Evolutionary conservation across 345 rosid genomes (phyloP), one percentile per base, ranked within the genome.

Genomic region (Syzygium aromaticum): DNA sequence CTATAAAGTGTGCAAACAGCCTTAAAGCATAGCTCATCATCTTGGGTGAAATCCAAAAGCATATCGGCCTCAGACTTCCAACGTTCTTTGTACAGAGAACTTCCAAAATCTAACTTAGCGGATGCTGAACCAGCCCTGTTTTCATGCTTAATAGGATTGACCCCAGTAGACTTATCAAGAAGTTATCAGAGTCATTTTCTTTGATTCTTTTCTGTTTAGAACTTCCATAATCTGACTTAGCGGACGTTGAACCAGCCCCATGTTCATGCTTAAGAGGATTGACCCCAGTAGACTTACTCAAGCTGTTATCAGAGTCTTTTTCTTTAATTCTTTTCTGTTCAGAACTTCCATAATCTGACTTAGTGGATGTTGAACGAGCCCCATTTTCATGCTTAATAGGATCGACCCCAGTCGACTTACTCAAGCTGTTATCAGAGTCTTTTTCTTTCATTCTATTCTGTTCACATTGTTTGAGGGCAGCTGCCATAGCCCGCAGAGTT

Each of bases 1-100:
- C 89, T 86, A 53, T 87, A 86, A 53, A 91, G 86, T 86, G 90
- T 88, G 82, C 91, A 91, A 67, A 91, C 59, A 33, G 93, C 92
- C 73, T 83, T 84, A 88, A 91, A 54, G 46, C 88, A 88, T 23
- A 88, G 84, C 85, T 85, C 86, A 51, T 14, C 56, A 49, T 92
- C 89, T 80, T 84, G 57, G 52, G 11, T 15, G 53, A 90, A 87
- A 61, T 89, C 85, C 19, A 61, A 38, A 52, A 86, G 22, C 90
- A 89, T 64, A 5, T 92, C 87, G 10, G 28, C 23, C 77, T 86
- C 89, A 85, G 25, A 86, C 30, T 88, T 54, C 91, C 90, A 90
- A 61, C 19, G 17, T 61, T n/a, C 19, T 61, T n/a, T 61, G 73
- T 61, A 16, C 73, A 61, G n/a, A n/a, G 17, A 61, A 13, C 73